phyloP scores from a whole-genome alignment of 192 early-diverging fungal genomes.

The Rhizoclosmatium globosum region DNA sequence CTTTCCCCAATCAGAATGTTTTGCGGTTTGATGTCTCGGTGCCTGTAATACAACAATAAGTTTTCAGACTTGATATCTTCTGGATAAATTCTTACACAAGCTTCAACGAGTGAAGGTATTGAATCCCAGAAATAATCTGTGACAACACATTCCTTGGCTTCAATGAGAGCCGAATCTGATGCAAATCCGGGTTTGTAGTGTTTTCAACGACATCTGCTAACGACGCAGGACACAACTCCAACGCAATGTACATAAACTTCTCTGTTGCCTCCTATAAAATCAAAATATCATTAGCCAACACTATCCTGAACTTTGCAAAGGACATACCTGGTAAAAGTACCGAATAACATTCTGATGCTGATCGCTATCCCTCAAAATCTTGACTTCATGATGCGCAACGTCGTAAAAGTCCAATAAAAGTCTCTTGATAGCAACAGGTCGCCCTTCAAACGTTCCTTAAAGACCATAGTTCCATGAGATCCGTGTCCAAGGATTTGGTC shows the following conservation, averaged over 20 bases:
- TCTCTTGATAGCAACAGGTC: slow-evolving; percentile 93
- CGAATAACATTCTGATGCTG: slow-evolving; percentile 96
- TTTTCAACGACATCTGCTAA: slow-evolving; percentile 86
- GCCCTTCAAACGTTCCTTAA: slow-evolving; percentile 91
- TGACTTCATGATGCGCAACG: slow-evolving; percentile 93
- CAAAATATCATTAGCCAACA: too few species aligned
- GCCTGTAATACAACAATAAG: slow-evolving; percentile 26
- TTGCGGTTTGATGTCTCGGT: slow-evolving; percentile 95
- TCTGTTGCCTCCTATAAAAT: slow-evolving; percentile 74
- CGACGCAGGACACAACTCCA: slow-evolving; percentile 92
- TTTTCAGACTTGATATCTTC: too few species aligned
- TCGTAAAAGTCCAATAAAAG: slow-evolving; percentile 96
- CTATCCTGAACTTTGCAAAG: slow-evolving; percentile 58
- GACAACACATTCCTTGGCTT: slow-evolving; percentile 75
- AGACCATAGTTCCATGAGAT: slow-evolving; percentile 96
- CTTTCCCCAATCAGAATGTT: slow-evolving; percentile 84
- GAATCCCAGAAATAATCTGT: slow-evolving; percentile 87
- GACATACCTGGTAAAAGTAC: slow-evolving; percentile 83
- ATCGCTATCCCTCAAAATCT: slow-evolving; percentile 91
- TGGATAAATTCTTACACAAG: slow-evolving; percentile 64
- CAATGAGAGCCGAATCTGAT: slow-evolving; percentile 50
- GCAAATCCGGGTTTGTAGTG: slow-evolving; percentile 48
- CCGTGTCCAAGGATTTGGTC: slow-evolving; percentile 84
- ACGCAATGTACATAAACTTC: slow-evolving; percentile 95
- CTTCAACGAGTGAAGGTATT: slow-evolving; percentile 90